Conservation (phyloP, 2,329 filamentous ascomycete genomes). For the Aspergillus chevalieri region DNA sequence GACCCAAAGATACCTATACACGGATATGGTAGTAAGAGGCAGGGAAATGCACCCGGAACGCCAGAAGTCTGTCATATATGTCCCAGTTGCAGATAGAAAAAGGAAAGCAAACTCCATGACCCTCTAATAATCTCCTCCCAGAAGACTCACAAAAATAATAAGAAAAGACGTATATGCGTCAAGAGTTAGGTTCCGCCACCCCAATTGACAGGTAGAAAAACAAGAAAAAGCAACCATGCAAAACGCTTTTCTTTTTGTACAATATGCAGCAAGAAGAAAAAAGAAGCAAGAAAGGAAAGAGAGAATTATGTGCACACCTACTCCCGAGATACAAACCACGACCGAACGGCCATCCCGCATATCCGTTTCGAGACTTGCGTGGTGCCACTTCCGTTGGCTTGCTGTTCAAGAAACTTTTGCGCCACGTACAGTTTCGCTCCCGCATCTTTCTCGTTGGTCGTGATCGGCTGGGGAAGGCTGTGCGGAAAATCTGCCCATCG, state of each 20-base stretch:
- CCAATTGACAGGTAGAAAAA: constrained; percentile 3
- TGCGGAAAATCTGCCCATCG: constrained; percentile 56
- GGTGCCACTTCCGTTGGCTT: constrained; percentile 62
- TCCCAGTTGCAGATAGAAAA: constrained; percentile 12
- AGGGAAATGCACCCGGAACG: constrained; percentile 16
- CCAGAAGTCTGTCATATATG: constrained; percentile 12
- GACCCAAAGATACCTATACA: not conserved
- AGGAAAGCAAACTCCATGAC: constrained; percentile 14
- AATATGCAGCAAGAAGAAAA: constrained; percentile 3
- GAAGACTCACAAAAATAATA: constrained; percentile 5
- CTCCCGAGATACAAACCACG: constrained; percentile 44
- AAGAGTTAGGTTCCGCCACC: not conserved
- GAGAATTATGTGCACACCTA: constrained; percentile 13
- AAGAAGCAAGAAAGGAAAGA: not conserved
- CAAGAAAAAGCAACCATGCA: constrained; percentile 15
- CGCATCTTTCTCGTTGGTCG: constrained; percentile 61
- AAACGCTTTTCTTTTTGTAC: constrained; percentile 16
- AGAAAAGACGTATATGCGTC: constrained; percentile 10
- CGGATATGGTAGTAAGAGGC: not conserved
- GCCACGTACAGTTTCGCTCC: constrained; percentile 63
- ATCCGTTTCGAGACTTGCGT: constrained; percentile 68
- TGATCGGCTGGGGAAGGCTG: constrained; percentile 49
- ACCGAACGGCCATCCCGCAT: constrained; percentile 59
- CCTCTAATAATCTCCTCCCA: constrained; percentile 9
- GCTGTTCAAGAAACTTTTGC: constrained; percentile 62